Evolutionary conservation across 495 filamentous ascomycete species (phyloP).

Genomic region (Endocarpon pusillum): DNA sequence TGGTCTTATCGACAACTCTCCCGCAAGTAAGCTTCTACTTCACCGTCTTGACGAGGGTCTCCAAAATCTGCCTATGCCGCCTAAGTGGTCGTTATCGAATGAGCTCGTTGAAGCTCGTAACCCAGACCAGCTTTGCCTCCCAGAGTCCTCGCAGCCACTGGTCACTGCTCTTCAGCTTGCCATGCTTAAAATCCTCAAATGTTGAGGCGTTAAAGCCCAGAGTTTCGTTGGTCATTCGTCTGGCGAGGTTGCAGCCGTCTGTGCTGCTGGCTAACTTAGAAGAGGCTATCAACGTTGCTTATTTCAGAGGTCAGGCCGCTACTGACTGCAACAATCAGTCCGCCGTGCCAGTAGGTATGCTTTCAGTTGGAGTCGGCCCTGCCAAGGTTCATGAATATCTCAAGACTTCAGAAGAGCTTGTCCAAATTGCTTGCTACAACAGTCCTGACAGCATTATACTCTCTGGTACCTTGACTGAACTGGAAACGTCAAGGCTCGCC

Average conservation of each 20-base stretch:
- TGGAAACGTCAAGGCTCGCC: slow-evolving; percentile 12
- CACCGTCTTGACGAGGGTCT: slow-evolving; percentile 3
- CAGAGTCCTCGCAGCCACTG: slow-evolving; percentile 11
- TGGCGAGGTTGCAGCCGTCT: slow-evolving; percentile 13
- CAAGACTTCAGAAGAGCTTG: neutral
- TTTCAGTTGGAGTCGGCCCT: slow-evolving; percentile 6
- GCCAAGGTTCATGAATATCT: neutral
- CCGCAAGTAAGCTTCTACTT: neutral
- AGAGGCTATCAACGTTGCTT: slow-evolving; percentile 7
- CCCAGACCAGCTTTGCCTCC: neutral
- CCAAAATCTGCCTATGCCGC: slow-evolving; percentile 1
- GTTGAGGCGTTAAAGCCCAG: slow-evolving; percentile 8
- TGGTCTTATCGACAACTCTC: slow-evolving; percentile 4
- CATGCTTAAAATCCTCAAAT: slow-evolving; percentile 8
- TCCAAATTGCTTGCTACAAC: slow-evolving; percentile 6
- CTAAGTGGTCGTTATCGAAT: slow-evolving; percentile 1
- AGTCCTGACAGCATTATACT: slow-evolving; percentile 5
- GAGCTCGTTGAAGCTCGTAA: neutral
- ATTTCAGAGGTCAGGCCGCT: slow-evolving; percentile 5
- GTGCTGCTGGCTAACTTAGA: slow-evolving; percentile 8
- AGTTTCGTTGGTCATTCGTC: slow-evolving; percentile 10
- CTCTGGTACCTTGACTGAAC: neutral
- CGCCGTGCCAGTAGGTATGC: slow-evolving; percentile 4
- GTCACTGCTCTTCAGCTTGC: slow-evolving; percentile 12
- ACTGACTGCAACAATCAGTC: slow-evolving; percentile 1